phyloP scores from a whole-genome alignment of 352 stramenopile species.

The Plasmopara viticola region DNA sequence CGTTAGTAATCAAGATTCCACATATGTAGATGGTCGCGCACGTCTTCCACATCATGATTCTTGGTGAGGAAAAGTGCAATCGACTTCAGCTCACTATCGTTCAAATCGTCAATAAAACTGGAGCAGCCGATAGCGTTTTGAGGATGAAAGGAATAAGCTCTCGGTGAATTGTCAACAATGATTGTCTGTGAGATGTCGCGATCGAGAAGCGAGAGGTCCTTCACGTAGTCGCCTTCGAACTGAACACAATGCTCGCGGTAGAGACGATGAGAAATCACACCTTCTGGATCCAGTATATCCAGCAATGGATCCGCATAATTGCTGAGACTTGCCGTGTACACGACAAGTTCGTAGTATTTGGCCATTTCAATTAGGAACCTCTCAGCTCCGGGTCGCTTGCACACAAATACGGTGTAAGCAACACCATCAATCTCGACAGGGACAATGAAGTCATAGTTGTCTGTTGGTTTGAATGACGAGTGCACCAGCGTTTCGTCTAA shows the following conservation, averaged over 20 bases:
- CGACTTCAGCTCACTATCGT: constrained; percentile 84
- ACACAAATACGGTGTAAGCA: constrained; percentile 85
- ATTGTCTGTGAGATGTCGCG: constrained; percentile 92
- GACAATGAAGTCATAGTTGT: constrained; percentile 96
- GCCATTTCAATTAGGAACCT: constrained; percentile 95
- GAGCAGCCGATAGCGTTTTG: constrained; percentile 75
- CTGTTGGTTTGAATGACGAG: constrained; percentile 92
- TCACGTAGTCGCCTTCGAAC: constrained; percentile 95
- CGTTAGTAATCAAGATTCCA: no score
- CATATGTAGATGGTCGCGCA: constrained; percentile 48
- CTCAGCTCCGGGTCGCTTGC: constrained; percentile 90
- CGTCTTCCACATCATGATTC: constrained; percentile 44
- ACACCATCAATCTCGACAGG: constrained; percentile 93
- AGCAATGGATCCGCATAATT: constrained; percentile 97
- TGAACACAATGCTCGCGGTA: constrained; percentile 94
- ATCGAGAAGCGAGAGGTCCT: constrained; percentile 94
- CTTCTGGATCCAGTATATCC: constrained; percentile 91
- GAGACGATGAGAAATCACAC: constrained; percentile 85
- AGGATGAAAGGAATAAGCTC: constrained; percentile 97
- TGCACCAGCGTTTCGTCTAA: constrained; percentile 98
- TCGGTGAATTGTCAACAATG: constrained; percentile 99
- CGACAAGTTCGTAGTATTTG: constrained; percentile 96
- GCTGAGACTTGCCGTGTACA: constrained; percentile 97
- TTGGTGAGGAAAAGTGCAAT: constrained; percentile 65
- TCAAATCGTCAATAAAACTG: constrained; percentile 88